Percentiles rank a stretch among this genome's conserved stretches.
Conservation (phyloP, 2,329 filamentous ascomycete species). For the Pseudogymnoascus sp. region DNA sequence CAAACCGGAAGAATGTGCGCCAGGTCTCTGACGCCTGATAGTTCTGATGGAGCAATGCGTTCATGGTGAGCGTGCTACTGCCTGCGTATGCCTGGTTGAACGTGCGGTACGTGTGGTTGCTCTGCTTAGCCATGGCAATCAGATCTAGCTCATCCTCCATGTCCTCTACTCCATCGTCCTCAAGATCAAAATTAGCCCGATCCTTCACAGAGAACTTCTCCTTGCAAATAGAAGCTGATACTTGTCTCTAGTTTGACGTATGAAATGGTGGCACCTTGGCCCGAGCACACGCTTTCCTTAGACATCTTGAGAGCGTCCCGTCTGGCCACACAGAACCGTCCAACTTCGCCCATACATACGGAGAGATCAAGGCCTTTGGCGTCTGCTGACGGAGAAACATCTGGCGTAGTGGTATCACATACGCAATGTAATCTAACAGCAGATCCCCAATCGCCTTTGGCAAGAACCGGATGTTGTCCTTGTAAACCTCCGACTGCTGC, state of each 20-base stretch:
- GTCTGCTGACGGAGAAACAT: conserved; percentile 13
- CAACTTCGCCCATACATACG: conserved; percentile 14
- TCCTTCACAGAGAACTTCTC: conserved; percentile 15
- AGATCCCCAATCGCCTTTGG: conserved; percentile 14
- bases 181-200: conserved; percentile 14
- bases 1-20: conserved; percentile 13
- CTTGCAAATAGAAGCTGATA: conserved; percentile 12
- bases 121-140: conserved; percentile 14
- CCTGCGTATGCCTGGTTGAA: conserved; percentile 16
- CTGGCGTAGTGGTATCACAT: conserved; percentile 12
- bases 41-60: conserved; percentile 11
- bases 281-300: conserved; percentile 9
- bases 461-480: conserved; percentile 18
- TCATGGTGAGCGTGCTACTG: conserved; percentile 10
- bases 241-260: conserved; percentile 11
- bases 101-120: conserved; percentile 13
- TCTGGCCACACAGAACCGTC: conserved; percentile 8
- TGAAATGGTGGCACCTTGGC: conserved; percentile 11
- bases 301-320: conserved; percentile 10
- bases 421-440: conserved; percentile 14
- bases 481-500: conserved; percentile 13
- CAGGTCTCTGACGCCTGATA: conserved; percentile 4
- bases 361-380: conserved; percentile 10
- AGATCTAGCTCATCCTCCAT: conserved; percentile 14
- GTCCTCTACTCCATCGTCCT: conserved; percentile 11